Conservation (phyloP, 768 basidiomycete genomes). For the Lanmaoa rubissima region DNA sequence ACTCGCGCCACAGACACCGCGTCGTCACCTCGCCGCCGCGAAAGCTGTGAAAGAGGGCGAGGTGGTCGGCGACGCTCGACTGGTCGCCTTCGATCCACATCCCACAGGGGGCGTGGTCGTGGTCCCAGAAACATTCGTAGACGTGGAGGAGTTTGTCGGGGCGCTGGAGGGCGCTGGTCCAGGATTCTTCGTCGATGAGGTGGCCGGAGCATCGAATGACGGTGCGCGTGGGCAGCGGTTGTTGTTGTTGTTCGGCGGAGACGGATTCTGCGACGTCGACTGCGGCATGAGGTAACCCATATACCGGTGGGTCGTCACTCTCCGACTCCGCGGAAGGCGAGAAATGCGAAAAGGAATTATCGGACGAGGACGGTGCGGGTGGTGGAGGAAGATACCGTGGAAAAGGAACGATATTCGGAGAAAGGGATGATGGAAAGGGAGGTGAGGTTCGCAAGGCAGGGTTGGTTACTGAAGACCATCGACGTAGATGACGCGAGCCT, state of each 20-base stretch:
- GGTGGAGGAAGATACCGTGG: conserved; percentile 14
- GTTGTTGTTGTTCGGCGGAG: conserved; percentile 3
- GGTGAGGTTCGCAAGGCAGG: conserved; percentile 25
- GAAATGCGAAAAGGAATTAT: conserved; percentile 12
- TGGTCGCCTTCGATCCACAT: conserved; percentile 38
- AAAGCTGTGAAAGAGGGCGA: conserved; percentile 31
- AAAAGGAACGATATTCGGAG: conserved; percentile 15
- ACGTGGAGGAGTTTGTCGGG: conserved; percentile 27
- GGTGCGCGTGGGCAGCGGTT: conserved; percentile 10
- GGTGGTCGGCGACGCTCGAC: conserved; percentile 32
- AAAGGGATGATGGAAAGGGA: conserved; percentile 13
- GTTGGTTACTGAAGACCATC: conserved; percentile 32
- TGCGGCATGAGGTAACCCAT: conserved; percentile 17
- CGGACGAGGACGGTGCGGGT: conserved; percentile 2
- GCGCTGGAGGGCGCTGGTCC: conserved; percentile 23
- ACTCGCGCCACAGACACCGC: conserved; percentile 31
- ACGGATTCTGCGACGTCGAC: conserved; percentile 16
- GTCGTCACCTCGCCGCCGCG: conserved; percentile 31
- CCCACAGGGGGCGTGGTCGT: conserved; percentile 22
- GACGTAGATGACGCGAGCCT: conserved; percentile 29
- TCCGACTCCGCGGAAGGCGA: conserved; percentile 26
- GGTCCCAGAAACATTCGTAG: conserved; percentile 33
- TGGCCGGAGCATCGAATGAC: conserved; percentile 27
- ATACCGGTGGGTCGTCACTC: conserved; percentile 16
- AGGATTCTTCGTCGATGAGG: conserved; percentile 29